These are phyloP conservation scores for Mortierella polycephala DNA, from an alignment of 371 early-diverging fungal species.

Conservation along the genomic window DNA sequence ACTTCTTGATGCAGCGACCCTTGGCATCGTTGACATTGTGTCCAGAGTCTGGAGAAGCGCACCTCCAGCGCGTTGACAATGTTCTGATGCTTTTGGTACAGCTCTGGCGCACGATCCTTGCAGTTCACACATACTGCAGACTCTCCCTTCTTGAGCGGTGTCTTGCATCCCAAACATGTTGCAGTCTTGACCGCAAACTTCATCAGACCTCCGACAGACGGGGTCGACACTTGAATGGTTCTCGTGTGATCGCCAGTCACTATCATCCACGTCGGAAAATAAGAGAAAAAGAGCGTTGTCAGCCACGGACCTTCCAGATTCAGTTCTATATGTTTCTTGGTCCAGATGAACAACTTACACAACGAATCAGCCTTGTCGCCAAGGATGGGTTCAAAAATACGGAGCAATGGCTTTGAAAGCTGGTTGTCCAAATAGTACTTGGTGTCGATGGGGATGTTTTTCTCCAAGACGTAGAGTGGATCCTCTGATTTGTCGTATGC, in stretches of 20 bases:
- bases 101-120: slow-evolving; percentile 74
- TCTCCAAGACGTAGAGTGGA: slow-evolving; percentile 98
- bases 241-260: slow-evolving; percentile 95
- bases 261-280: slow-evolving; percentile 21
- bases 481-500: slow-evolving; percentile 99
- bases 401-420: slow-evolving; percentile 94
- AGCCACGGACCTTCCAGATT: background rate
- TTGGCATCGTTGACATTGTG: slow-evolving; percentile 99
- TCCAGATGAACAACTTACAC: slow-evolving; percentile 57
- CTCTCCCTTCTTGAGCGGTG: slow-evolving; percentile 79
- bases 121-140: slow-evolving; percentile 91
- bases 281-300: background rate
- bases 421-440: slow-evolving; percentile 99
- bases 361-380: slow-evolving; percentile 89
- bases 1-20: slow-evolving; percentile 97
- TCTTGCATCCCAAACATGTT: slow-evolving; percentile 96
- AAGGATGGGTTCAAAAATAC: slow-evolving; percentile 99
- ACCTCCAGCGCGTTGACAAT: slow-evolving; percentile 80
- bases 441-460: slow-evolving; percentile 99
- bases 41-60: slow-evolving; percentile 94
- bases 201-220: slow-evolving; percentile 92
- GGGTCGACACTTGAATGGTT: slow-evolving; percentile 86
- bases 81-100: slow-evolving; percentile 78
- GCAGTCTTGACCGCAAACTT: slow-evolving; percentile 92
- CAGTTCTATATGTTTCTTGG: too few species aligned